phyloP scores from a whole-genome alignment of 805 yeast genomes.

The Wickerhamomyces kurtzmanii region DNA sequence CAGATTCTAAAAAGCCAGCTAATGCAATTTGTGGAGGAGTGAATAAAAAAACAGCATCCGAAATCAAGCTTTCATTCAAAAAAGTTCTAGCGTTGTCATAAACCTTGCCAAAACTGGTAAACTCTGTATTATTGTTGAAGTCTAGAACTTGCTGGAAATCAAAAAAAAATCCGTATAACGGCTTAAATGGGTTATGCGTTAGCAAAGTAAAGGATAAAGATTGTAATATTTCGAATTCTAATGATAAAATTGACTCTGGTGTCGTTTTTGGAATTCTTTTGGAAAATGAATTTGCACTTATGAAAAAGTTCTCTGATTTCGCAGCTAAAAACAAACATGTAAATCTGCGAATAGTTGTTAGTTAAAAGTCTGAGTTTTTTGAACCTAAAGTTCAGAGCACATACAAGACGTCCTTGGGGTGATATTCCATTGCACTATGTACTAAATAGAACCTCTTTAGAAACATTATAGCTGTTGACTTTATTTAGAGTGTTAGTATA shows the following conservation, averaged over 20 bases:
- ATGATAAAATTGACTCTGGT: conserved; percentile 57
- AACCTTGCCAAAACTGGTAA: conserved; percentile 50
- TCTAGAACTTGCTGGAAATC: conserved; percentile 64
- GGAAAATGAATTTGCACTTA: conserved; percentile 74
- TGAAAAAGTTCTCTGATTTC: conserved; percentile 85
- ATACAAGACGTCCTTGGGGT: conserved; percentile 79
- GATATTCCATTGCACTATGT: conserved; percentile 78
- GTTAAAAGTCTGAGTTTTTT: too few species aligned
- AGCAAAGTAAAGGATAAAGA: conserved; percentile 68
- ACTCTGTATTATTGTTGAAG: conserved; percentile 30
- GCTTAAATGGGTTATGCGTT: conserved; percentile 83
- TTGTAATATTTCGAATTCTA: conserved; percentile 72
- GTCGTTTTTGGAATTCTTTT: conserved; percentile 58
- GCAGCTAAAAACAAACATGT: conserved; percentile 87
- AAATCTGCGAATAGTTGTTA: too few species aligned
- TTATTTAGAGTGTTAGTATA: not conserved
- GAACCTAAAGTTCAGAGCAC: too few species aligned
- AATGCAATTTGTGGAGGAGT: conserved; percentile 96
- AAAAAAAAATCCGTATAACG: conserved; percentile 89
- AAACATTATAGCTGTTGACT: conserved; percentile 75
- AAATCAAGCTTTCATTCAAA: conserved; percentile 57
- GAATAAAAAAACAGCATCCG: conserved; percentile 68
- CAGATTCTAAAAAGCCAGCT: conserved; percentile 66
- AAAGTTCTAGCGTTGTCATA: conserved; percentile 63
- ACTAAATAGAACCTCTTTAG: conserved; percentile 72